Evolutionary conservation across 179 eudicot species (phyloP), one percentile per base, ranked within the genome.

Genomic region (Silene vulgaris): DNA sequence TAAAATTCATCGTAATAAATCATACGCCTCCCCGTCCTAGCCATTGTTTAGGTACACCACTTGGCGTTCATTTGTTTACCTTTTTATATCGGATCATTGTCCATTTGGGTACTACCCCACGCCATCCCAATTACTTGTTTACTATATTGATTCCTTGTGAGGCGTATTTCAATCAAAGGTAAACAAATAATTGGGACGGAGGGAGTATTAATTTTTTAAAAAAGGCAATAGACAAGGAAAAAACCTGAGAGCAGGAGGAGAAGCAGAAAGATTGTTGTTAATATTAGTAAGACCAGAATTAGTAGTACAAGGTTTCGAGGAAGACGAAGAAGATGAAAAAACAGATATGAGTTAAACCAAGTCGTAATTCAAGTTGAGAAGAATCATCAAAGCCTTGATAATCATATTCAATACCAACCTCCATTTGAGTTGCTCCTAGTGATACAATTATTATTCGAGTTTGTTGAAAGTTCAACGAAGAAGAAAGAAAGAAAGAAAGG

Each of bases 281-380:
- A 14, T 20, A 32, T 45, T 48, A 72, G 40, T 35, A 35, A 35
- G 3, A 35, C 8, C 40, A 35, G 40, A 35, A 35, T 35, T 6
- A 35, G 54, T 54, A 54, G 29, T 20, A 28, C 62, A 65, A 62
- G 70, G n/a, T 71, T 73, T 17, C 50, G 70, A 29, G 21, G 73
- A 54, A 0, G 78, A 60, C 61, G 90, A 85, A 19, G 87, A 85
- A 3, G 94, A 85, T 3, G 89, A 89, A 63, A 86, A 78, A 35
- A 84, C 75, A 1, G 88, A 84, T 5, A 79, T 88, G 88, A 35
- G 88, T 88, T 72, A 92, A 75, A 4, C 90, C 93, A 72, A 93
- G 91, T 7, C 98, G 97, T 79, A 93, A 82, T 68, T 93, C 93
- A 19, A 93, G 81, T 79, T 84, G 89, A 62, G 85, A 76, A 26